phyloP scores from a whole-genome alignment of 1,139 yeast species.

The Taiozyma sp. region DNA sequence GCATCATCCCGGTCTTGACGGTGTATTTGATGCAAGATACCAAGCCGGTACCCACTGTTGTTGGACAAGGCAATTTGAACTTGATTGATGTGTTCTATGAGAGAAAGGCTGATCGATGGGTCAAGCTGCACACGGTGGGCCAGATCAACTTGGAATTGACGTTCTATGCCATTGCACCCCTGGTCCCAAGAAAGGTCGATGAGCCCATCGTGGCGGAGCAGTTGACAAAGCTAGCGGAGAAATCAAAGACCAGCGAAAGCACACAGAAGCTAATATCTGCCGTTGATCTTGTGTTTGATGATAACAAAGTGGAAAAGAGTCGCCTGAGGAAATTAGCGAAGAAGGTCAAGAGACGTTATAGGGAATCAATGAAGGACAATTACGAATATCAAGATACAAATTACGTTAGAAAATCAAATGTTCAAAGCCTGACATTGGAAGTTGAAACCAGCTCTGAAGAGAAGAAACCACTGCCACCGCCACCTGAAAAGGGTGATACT shows the following conservation, averaged over 20 bases:
- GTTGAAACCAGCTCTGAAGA: conserved; percentile 1
- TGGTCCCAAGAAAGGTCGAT: conserved; percentile 14
- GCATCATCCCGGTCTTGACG: conserved; percentile 7
- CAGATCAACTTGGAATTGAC: conserved; percentile 19
- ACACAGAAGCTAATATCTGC: conserved; percentile 16
- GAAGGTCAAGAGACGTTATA: conserved; percentile 18
- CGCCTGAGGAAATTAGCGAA: conserved; percentile 11
- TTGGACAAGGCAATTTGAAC: conserved; percentile 13
- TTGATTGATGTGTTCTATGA: conserved; percentile 14
- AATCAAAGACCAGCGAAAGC: not conserved
- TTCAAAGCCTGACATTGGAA: not conserved
- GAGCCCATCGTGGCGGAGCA: not conserved
- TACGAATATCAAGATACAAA: not conserved
- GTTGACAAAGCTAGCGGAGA: not conserved
- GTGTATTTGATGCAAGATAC: conserved; percentile 15
- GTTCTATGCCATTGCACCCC: conserved; percentile 19
- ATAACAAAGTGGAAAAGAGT: conserved; percentile 14
- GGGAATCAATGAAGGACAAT: conserved; percentile 6
- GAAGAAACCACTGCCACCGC: conserved; percentile 1
- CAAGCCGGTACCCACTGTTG: conserved; percentile 10
- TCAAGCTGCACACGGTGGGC: conserved; percentile 11
- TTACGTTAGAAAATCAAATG: not conserved
- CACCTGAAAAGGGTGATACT: not conserved
- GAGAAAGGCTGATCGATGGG: conserved; percentile 12
- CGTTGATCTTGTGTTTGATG: conserved; percentile 20